Base-by-base conservation (phyloP, 768 basidiomycete genomes). In the Leccinum longicurvipes region DNA sequence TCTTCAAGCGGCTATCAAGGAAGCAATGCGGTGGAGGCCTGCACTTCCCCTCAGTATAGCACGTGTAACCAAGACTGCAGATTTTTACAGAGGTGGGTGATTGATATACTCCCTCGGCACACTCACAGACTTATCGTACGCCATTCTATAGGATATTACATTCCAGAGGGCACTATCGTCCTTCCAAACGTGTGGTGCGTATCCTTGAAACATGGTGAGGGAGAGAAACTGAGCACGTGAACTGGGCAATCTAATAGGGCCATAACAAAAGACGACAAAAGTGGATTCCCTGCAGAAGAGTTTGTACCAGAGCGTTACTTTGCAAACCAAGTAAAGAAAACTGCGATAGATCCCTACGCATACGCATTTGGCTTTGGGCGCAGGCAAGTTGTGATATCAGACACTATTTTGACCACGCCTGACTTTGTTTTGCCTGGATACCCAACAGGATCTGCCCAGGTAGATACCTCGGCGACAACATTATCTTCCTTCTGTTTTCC, bases 1-100 rank as follows among this genome's bases (percentile, higher is more conserved):
- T 55, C 58, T 82, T 21, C 73, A 73, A n/a, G 82, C 82, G 73
- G 11, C 42, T 5, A 54, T 62, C 28, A 60, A 60, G 31, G 83
- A 85, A 32, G 25, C 39, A 2, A 21, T 48, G 29, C 58, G 50
- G 3, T 59, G 58, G 55, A 56, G 28, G 41, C 58, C 58, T 10
- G 50, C 53, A 5, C 53, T 58, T 34, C 54, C 55, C 1, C 57
- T 63, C 10, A 51, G 62, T 4, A 63, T 63, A 2, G 62, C 61
- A 31, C 58, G 58, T 27, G 24, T n/a, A 23, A 51, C 57, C 3
- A 55, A 44, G 17, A 21, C 48, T 6, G 45, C 50, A 28, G 55
- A 59, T n/a, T 57, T 58, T 49, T 59, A 59, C 17, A 57, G n/a
- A 27, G 58, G 55, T 44, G 7, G n/a, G 54, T 44, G 6, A 6